These are phyloP conservation scores for Gymnopilus junonius DNA, from an alignment of 768 basidiomycete species.

Conservation along the genomic window DNA sequence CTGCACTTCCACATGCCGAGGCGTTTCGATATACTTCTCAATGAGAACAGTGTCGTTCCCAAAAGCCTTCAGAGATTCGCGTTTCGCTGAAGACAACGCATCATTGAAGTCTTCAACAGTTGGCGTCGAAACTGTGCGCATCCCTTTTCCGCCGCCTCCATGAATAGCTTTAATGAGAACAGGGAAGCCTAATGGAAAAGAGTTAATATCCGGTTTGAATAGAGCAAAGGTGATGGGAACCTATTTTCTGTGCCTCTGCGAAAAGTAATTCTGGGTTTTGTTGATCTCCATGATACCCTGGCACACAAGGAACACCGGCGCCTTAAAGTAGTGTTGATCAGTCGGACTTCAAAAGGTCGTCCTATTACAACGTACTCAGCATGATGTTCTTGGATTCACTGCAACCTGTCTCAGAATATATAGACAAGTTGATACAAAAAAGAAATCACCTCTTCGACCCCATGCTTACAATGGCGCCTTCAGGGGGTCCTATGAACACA, in stretches of 20 bases:
- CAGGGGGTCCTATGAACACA: constrained; percentile 90
- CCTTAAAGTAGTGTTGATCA: constrained; percentile 40
- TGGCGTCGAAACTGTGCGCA: constrained; percentile 73
- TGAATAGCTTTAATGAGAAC: constrained; percentile 97
- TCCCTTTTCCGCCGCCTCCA: constrained; percentile 95
- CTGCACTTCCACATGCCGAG: constrained; percentile 93
- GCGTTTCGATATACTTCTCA: constrained; percentile 86
- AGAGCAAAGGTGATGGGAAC: constrained; percentile 31
- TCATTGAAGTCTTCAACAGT: constrained; percentile 74
- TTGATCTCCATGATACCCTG: constrained; percentile 88
- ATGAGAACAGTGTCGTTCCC: constrained; percentile 86
- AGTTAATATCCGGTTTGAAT: neutral
- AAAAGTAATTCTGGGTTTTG: constrained; percentile 78
- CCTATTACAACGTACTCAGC: constrained; percentile 56
- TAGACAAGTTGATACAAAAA: neutral
- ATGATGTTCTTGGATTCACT: constrained; percentile 96
- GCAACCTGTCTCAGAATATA: neutral
- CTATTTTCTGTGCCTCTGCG: constrained; percentile 72
- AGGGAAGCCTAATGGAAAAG: constrained; percentile 67
- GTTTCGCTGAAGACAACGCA: constrained; percentile 83
- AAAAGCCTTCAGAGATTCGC: constrained; percentile 88
- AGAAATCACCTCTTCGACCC: constrained; percentile 81
- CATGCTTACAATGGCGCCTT: constrained; percentile 90
- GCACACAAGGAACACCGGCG: constrained; percentile 91
- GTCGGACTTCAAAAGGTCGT: neutral